Evolutionary conservation across 257 asterid species (phyloP).

Genomic region (Nicotiana undulata): DNA sequence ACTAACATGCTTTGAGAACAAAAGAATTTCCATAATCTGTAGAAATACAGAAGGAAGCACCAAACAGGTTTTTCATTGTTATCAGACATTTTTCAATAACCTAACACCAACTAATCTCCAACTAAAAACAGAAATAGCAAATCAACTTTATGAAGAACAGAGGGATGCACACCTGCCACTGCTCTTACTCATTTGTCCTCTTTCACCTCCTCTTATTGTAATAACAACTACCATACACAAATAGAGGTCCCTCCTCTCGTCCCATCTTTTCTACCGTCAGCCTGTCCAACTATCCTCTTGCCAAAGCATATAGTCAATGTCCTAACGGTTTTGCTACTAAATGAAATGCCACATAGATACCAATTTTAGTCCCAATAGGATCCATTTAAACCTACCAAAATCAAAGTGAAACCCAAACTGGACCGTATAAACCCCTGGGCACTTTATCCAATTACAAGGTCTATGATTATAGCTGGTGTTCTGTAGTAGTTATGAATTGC

Average conservation of each 20-base stretch:
- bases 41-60: neutral
- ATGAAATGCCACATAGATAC: neutral
- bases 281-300: neutral
- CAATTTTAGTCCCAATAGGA: neutral
- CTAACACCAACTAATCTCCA: neutral
- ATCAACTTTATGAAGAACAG: neutral
- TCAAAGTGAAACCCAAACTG: neutral
- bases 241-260: neutral
- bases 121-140: neutral
- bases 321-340: neutral
- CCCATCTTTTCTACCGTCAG: neutral
- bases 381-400: neutral
- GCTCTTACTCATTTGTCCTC: neutral
- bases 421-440: neutral
- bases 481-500: no score
- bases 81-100: neutral
- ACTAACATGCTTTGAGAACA: neutral
- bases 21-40: neutral
- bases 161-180: neutral
- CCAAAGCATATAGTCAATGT: neutral
- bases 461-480: neutral
- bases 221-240: neutral
- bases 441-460: neutral
- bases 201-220: neutral
- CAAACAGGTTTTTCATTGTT: neutral